These are phyloP conservation scores for Papilionanthe hybrid DNA, from an alignment of 116 monocot species.

Conservation along the genomic window DNA sequence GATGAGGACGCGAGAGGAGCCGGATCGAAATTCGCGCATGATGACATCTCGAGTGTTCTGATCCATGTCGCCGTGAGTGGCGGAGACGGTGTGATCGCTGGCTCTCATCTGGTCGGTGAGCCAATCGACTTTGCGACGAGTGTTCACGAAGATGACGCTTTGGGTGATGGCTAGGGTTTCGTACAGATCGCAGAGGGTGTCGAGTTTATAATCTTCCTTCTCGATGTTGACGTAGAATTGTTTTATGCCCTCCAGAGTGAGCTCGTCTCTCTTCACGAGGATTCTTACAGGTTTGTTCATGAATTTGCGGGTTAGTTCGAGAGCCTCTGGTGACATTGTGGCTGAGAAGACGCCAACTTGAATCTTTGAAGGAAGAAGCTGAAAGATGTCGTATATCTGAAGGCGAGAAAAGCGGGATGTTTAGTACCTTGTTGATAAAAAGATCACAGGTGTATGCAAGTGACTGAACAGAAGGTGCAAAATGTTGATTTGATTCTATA, in stretches of 20 bases:
- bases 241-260: constrained; percentile 28
- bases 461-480: neutral
- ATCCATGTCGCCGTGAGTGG: constrained; percentile 28
- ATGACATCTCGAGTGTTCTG: constrained; percentile 24
- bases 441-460: neutral
- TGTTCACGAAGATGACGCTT: constrained; percentile 29
- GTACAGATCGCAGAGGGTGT: constrained; percentile 24
- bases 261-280: constrained; percentile 27
- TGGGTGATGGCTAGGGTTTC: constrained; percentile 26
- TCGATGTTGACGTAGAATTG: constrained; percentile 23
- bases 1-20: constrained; percentile 21
- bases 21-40: constrained; percentile 24
- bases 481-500: too few relatives aligned
- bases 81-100: constrained; percentile 23
- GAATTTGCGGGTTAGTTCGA: constrained; percentile 28
- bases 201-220: constrained; percentile 23
- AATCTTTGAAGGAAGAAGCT: constrained; percentile 20
- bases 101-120: constrained; percentile 24
- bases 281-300: constrained; percentile 25
- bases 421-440: neutral
- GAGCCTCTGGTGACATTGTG: constrained; percentile 27
- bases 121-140: constrained; percentile 25
- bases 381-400: constrained; percentile 30
- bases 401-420: neutral
- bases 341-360: constrained; percentile 27